Conservation (phyloP, 169 alveolate genomes). For the Cryptosporidium tyzzeri region DNA sequence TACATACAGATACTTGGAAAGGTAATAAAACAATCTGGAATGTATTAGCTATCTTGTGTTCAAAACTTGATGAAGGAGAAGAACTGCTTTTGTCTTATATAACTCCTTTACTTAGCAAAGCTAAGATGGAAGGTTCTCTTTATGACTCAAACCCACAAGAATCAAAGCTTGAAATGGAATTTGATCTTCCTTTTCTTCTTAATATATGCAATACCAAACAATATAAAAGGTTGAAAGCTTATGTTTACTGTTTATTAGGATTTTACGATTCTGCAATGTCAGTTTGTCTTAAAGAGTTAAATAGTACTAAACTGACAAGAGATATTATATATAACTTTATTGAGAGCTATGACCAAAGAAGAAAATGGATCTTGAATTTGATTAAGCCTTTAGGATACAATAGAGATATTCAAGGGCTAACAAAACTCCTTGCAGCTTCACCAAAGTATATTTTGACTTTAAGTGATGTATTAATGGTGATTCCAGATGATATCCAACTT, state of each 20-base stretch:
- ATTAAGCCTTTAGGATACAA: slow-evolving; percentile 59
- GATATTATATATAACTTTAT: slow-evolving; percentile 61
- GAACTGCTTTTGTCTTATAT: slow-evolving; percentile 53
- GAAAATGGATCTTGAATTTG: slow-evolving; percentile 59
- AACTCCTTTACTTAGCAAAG: slow-evolving; percentile 53
- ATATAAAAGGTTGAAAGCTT: slow-evolving; percentile 37
- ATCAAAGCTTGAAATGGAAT: slow-evolving; percentile 31
- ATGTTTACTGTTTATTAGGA: slow-evolving; percentile 62
- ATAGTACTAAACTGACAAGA: slow-evolving; percentile 35
- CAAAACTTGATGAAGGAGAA: slow-evolving; percentile 59
- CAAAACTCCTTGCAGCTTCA: slow-evolving; percentile 59
- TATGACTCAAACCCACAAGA: neutral
- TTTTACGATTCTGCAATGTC: slow-evolving; percentile 61
- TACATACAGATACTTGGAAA: slow-evolving; percentile 62
- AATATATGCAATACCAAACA: slow-evolving; percentile 40
- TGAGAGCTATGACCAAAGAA: slow-evolving; percentile 37
- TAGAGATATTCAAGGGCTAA: slow-evolving; percentile 49
- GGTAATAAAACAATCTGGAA: slow-evolving; percentile 66
- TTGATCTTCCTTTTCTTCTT: slow-evolving; percentile 61
- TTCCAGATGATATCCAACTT: slow-evolving; percentile 55
- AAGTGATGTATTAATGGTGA: slow-evolving; percentile 44
- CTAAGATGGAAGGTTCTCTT: slow-evolving; percentile 16
- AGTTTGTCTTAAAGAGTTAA: slow-evolving; percentile 47
- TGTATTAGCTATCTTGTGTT: slow-evolving; percentile 64
- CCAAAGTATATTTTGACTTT: slow-evolving; percentile 63